Evolutionary conservation across 768 basidiomycete genomes (phyloP), one percentile per base, ranked within the genome.

Genomic region (Mycena alexandri): DNA sequence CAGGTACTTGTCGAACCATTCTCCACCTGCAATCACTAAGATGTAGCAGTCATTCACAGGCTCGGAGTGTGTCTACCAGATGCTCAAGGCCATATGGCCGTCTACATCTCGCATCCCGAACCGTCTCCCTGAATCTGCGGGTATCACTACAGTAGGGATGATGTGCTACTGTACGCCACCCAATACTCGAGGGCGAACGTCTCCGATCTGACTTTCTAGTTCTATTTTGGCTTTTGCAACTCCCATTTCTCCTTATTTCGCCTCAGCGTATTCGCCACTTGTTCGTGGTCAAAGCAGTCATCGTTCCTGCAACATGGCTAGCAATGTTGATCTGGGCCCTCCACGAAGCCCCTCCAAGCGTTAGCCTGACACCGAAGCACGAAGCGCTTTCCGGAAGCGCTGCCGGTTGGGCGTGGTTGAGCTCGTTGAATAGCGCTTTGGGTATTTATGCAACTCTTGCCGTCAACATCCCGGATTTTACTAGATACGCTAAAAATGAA

Each of bases 381-480:
- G 77, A 89, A 0, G 79, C 78, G 10, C 71, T 90, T n/a, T 78
- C 73, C 19, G 93, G 89, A 2, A 82, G 84, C 66, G 77, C 80
- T 29, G 79, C 89, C 53, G 84, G 86, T n/a, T 94, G 93, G 91
- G 91, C 87, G 3, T 95, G 92, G 92, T 79, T 97, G 53, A 84
- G 84, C 58, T 88, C 89, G 0, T 73, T 97, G 65, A 96, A 94
- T 74, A 89, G 90, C 58, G 90, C 90, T 2, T 78, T 96, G 22
- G 93, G 93, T 0, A 86, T 87, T 68, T 95, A 90, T 77, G 80
- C 90, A 5, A 92, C 90, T 11, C 79, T 93, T 16, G 85, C 90
- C 0, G 89, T 93, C 69, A 94, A 94, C 73, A 93, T 94, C 64
- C 90, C 94, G 2, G 95, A 96, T 78, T 94, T 96, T 74, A 94